phyloP scores from a whole-genome alignment of 148 eudicot genomes.

The Chenopodium album region DNA sequence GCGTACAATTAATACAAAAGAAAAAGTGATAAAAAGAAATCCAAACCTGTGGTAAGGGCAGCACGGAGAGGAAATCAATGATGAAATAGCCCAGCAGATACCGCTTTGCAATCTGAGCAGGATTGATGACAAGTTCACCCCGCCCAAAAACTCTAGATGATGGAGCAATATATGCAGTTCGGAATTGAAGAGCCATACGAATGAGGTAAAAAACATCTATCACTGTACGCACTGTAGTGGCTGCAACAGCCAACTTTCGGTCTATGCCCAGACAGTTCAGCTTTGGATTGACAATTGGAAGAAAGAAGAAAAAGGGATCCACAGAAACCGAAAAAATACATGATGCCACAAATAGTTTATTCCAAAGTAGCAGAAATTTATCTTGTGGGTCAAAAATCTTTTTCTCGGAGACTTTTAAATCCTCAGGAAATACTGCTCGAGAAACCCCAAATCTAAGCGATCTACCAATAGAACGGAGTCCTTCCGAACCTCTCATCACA shows the following conservation, averaged over 20 bases:
- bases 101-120: conserved; percentile 73
- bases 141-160: conserved; percentile 91
- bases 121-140: conserved; percentile 89
- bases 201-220: conserved; percentile 73
- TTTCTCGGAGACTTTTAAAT: conserved; percentile 78
- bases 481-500: conserved; percentile 68
- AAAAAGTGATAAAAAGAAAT: background rate
- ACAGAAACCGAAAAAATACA: conserved; percentile 74
- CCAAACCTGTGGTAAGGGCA: conserved; percentile 84
- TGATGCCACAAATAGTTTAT: conserved; percentile 67
- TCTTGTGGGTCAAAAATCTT: conserved; percentile 90
- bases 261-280: conserved; percentile 63
- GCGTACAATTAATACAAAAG: background rate
- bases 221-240: conserved; percentile 73
- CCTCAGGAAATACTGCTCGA: conserved; percentile 81
- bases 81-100: conserved; percentile 60
- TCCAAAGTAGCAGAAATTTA: conserved; percentile 73
- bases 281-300: conserved; percentile 55
- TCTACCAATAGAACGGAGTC: conserved; percentile 78
- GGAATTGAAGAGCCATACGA: conserved; percentile 77
- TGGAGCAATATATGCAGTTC: conserved; percentile 90
- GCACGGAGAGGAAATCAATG: conserved; percentile 73
- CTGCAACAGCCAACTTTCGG: conserved; percentile 54
- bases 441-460: conserved; percentile 78
- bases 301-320: conserved; percentile 81